A percentile compares a stretch with the other conserved stretches of the same genome.
Evolutionary conservation across 225 moss, liverwort and hornwort genomes (phyloP).

Genomic region (Sphagnum tenellum): DNA sequence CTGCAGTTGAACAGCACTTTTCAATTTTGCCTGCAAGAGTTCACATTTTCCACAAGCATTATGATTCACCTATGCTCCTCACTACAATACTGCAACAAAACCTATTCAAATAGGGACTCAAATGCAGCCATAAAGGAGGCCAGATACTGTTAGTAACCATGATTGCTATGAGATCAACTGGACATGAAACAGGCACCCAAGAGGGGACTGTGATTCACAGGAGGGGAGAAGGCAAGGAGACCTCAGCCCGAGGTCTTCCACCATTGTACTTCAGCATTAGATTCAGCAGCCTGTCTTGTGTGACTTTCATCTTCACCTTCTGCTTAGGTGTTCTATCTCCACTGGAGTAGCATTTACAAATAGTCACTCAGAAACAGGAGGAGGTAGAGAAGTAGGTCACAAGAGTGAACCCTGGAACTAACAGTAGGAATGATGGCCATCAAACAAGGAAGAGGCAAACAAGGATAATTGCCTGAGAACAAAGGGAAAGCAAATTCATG

Average conservation of each 20-base stretch:
- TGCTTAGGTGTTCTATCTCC: conserved; percentile 99
- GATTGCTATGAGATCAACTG: too few species aligned
- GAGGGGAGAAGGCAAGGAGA: conserved; percentile 12
- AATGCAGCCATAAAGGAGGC: too few species aligned
- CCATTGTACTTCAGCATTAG: conserved; percentile 97
- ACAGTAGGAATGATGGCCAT: background rate
- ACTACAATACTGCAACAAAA: too few species aligned
- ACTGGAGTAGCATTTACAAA: conserved; percentile 19
- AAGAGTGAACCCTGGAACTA: background rate
- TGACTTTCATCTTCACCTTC: conserved; percentile 99
- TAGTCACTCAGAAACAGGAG: too few species aligned
- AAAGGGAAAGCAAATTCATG: background rate
- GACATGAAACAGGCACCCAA: too few species aligned
- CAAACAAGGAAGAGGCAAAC: background rate
- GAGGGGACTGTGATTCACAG: background rate
- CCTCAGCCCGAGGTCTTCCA: conserved; percentile 83
- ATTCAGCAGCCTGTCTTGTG: conserved; percentile 86
- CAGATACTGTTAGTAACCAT: too few species aligned
- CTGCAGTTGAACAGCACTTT: conserved; percentile 97
- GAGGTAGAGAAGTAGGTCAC: too few species aligned
- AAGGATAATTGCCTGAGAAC: too few species aligned
- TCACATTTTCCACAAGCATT: too few species aligned
- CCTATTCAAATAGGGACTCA: too few species aligned
- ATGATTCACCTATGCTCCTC: too few species aligned
- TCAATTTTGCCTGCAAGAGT: conserved; percentile 68